A percentile compares a stretch with the other conserved stretches of the same genome.
Conservation (phyloP, 257 asterid genomes). For the Nicotiana noctiflora region DNA sequence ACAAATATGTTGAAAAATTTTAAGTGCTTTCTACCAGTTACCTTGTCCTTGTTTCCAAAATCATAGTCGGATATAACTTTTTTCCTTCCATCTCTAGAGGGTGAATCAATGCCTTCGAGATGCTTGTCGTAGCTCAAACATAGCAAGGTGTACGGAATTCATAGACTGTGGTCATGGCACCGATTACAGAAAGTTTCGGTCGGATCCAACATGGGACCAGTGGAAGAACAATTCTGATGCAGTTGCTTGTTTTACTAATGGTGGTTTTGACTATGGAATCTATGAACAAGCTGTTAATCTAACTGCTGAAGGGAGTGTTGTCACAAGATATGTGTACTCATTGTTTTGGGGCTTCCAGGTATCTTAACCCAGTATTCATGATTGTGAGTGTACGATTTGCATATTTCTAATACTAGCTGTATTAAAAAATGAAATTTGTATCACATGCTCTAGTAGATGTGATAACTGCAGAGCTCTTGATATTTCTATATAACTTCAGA, state of each 20-base stretch:
- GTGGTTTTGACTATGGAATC: slow-evolving; percentile 55
- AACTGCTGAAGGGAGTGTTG: slow-evolving; percentile 32
- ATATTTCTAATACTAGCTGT: background rate
- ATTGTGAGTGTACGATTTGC: background rate
- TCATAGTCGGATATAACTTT: background rate
- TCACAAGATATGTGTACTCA: slow-evolving; percentile 68
- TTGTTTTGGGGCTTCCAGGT: slow-evolving; percentile 99
- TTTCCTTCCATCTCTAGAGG: slow-evolving; percentile 37
- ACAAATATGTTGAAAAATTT: background rate
- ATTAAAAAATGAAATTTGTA: background rate
- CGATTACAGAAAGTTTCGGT: slow-evolving; percentile 1
- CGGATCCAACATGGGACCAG: slow-evolving; percentile 29
- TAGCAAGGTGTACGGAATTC: slow-evolving; percentile 33
- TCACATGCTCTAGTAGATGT: background rate
- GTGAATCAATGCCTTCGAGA: slow-evolving; percentile 80
- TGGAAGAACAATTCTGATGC: slow-evolving; percentile 55
- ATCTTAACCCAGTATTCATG: slow-evolving; percentile 13
- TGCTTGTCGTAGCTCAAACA: slow-evolving; percentile 43
- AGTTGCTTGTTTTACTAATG: slow-evolving; percentile 53
- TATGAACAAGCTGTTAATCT: slow-evolving; percentile 55
- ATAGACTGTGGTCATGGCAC: slow-evolving; percentile 67
- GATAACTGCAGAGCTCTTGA: background rate
- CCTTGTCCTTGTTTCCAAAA: slow-evolving; percentile 2
- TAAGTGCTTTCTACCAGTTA: slow-evolving; percentile 5
- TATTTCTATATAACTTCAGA: background rate